Evolutionary conservation across 164 flowering plant species (phyloP).

Genomic region (Dillenia turbinata): DNA sequence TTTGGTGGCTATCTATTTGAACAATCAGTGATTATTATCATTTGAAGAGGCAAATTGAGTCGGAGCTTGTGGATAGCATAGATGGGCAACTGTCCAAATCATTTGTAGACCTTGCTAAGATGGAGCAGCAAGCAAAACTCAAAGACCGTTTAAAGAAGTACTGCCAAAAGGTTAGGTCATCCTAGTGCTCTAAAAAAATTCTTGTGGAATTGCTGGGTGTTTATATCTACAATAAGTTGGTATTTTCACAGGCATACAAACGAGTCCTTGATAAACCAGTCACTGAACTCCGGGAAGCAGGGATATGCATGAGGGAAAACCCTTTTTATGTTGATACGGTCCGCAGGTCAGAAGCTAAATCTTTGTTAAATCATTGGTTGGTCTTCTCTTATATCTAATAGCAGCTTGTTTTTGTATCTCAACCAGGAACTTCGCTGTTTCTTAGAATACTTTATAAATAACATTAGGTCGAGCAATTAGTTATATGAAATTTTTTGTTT

Average conservation of each 20-base stretch:
- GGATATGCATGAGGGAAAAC: conserved; percentile 98
- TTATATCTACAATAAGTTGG: background rate
- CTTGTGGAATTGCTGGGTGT: background rate
- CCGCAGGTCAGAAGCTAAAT: conserved; percentile 63
- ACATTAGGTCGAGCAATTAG: background rate
- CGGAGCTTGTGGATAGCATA: conserved; percentile 67
- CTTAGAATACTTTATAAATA: too few relatives aligned
- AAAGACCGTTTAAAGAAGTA: conserved; percentile 95
- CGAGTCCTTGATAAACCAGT: conserved; percentile 92
- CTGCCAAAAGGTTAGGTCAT: conserved; percentile 76
- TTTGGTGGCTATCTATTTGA: background rate
- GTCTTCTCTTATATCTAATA: background rate
- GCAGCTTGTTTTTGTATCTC: background rate
- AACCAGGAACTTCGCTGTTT: too few relatives aligned
- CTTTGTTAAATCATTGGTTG: background rate
- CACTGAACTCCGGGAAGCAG: conserved; percentile 93
- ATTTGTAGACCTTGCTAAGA: conserved; percentile 82
- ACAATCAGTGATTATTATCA: conserved; percentile 84
- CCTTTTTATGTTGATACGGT: conserved; percentile 97
- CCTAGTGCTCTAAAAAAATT: background rate
- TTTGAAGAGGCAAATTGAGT: conserved; percentile 94
- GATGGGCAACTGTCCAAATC: conserved; percentile 61
- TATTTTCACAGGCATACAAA: conserved; percentile 68
- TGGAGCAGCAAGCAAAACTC: conserved; percentile 75
- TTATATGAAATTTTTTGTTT: background rate